phyloP scores from a whole-genome alignment of 345 rosid genomes.

The Chamaenerion angustifolium region DNA sequence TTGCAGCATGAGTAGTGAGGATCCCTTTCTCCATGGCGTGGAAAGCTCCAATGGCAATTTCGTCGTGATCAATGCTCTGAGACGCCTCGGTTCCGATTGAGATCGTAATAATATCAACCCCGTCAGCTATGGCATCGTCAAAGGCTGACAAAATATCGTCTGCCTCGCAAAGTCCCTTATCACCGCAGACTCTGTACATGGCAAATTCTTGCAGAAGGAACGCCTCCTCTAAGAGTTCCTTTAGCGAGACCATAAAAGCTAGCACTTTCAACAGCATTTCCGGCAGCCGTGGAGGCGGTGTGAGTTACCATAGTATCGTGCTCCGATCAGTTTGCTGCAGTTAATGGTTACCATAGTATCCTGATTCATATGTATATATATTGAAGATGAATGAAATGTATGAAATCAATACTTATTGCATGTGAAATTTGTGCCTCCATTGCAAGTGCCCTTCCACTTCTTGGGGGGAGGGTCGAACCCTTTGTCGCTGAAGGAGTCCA shows the following conservation, averaged over 20 bases:
- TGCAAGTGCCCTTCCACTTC: conserved; percentile 13
- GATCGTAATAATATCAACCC: conserved; percentile 13
- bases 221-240: conserved; percentile 3
- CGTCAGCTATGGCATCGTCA: conserved; percentile 11
- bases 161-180: not conserved
- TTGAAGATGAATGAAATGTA: too few relatives aligned
- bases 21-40: conserved; percentile 21
- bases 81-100: conserved; percentile 5
- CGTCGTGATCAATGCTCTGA: not conserved
- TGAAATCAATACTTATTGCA: conserved; percentile 14
- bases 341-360: too few relatives aligned
- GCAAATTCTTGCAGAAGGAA: conserved; percentile 5
- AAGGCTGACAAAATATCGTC: conserved; percentile 3
- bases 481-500: conserved; percentile 5
- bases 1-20: conserved; percentile 15
- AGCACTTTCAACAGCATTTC: not conserved
- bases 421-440: conserved; percentile 8
- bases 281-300: conserved; percentile 5
- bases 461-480: conserved; percentile 10
- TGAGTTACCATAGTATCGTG: not conserved
- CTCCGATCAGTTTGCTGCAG: conserved; percentile 4
- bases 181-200: not conserved
- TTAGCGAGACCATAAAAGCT: conserved; percentile 2
- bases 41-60: conserved; percentile 17
- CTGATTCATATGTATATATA: too few relatives aligned